Evolutionary conservation across 371 early-diverging fungal species (phyloP).

Genomic region (Apophysomyces trapeziformis): DNA sequence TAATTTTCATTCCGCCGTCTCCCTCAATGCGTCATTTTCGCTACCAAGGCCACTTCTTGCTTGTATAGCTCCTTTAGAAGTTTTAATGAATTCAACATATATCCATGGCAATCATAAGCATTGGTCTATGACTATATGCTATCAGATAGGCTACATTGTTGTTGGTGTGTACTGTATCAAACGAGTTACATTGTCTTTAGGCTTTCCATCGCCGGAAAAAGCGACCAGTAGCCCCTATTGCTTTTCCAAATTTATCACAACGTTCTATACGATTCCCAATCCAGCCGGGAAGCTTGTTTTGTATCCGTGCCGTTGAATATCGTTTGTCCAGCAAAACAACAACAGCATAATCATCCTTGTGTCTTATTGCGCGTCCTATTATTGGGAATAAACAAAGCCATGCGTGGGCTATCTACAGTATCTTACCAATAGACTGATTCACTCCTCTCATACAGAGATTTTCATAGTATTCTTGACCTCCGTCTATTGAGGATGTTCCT

Average conservation of each 20-base stretch:
- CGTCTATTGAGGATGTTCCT: constrained; percentile 21
- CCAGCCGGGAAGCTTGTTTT: constrained; percentile 70
- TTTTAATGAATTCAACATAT: too few species aligned
- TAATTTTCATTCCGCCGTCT: too few species aligned
- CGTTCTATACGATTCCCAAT: constrained; percentile 57
- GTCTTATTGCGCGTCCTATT: constrained; percentile 88
- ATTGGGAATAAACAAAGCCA: background rate
- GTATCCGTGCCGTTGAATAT: constrained; percentile 56
- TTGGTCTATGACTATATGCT: too few species aligned
- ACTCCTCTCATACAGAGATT: constrained; percentile 96
- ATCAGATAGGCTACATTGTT: too few species aligned
- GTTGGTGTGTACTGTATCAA: too few species aligned
- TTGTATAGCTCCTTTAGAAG: too few species aligned
- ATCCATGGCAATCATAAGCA: too few species aligned
- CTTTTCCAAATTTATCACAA: constrained; percentile 58
- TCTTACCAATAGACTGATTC: constrained; percentile 92
- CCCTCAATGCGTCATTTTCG: too few species aligned
- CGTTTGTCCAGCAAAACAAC: constrained; percentile 76
- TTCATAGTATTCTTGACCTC: constrained; percentile 82
- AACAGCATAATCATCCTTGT: constrained; percentile 82
- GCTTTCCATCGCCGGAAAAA: constrained; percentile 49
- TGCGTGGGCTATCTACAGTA: background rate
- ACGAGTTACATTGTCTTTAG: too few species aligned
- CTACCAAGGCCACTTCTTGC: too few species aligned
- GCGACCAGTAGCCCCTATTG: constrained; percentile 44